phyloP scores from a whole-genome alignment of 176 grass and related monocot species.

The Oryza punctata region DNA sequence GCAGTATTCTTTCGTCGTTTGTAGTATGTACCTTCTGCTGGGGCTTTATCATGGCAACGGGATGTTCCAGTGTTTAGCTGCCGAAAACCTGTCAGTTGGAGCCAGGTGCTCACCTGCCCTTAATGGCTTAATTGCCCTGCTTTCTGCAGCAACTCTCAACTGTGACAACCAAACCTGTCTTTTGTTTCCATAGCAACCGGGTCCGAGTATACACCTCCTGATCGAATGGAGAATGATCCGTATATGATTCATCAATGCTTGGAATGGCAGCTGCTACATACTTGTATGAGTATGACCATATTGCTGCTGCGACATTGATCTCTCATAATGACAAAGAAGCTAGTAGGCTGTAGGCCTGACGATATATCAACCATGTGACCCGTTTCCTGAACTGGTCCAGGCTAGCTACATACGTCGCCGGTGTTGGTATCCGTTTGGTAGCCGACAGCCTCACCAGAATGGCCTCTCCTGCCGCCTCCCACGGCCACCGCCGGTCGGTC shows the following conservation, averaged over 20 bases:
- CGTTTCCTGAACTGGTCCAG: neutral
- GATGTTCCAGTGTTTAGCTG: neutral
- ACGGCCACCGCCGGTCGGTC: neutral
- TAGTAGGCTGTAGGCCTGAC: neutral
- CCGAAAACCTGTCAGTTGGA: constrained; percentile 8
- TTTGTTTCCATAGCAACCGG: neutral
- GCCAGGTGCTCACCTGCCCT: neutral
- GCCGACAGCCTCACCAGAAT: constrained; percentile 40
- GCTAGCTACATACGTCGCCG: neutral
- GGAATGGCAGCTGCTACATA: neutral
- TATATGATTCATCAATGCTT: neutral
- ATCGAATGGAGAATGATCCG: neutral
- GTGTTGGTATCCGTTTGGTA: constrained; percentile 1
- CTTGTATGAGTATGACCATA: neutral
- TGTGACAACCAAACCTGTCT: neutral
- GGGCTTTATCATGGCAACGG: neutral
- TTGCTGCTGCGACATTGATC: neutral
- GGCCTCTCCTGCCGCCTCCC: neutral
- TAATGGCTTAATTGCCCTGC: neutral
- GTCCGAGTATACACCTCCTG: neutral
- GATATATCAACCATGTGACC: constrained; percentile 22
- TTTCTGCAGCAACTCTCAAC: neutral
- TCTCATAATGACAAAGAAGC: neutral
- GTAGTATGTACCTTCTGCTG: neutral
- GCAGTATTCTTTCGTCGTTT: neutral